Base-by-base conservation (phyloP, 345 rosid genomes). In the Gossypium raimondii region DNA sequence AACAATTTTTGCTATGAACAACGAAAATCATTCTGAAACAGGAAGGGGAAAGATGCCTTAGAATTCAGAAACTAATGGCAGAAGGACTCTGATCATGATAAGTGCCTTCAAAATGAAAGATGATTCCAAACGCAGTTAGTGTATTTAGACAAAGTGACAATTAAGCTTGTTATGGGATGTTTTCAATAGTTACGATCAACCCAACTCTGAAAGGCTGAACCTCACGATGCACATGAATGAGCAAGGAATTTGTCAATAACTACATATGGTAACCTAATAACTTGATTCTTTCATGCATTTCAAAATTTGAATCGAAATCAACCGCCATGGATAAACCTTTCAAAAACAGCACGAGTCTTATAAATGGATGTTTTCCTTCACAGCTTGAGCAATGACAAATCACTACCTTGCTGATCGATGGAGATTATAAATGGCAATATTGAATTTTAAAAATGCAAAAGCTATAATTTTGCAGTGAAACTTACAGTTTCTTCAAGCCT, bases 401-500 rank as follows among this genome's bases (percentile, higher is more conserved):
- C 51, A 64, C 69, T 14, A 27, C 56, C 72, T 48, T 22, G 47
- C 13, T 1, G 50, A 67, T 20, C 11, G 9, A 57, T 24, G 6
- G 11, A 10, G 24, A 8, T 73, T 59, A 17, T 7, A 45, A 58
- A 45, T 17, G 11, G 41, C 67, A 59, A 17, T 24, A 38, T 9
- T 11, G 18, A 25, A 60, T 51, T 74, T 38, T 4, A 43, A 64
- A 67, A 51, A 64, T 22, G 65, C 58, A 44, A 47, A 67, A 76
- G 16, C 58, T 47, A 60, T 18, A 71, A 38, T 38, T 71, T 71
- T 67, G 18, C 53, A 67, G 27, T 3, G 45, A 64, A 72, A 78
- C 90, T 78, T 78, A 95, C 98, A 47, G 97, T 90, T 78, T 91
- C 93, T 72, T 95, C 99, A 52, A 95, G 88, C 83, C 79, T 88